Evolutionary conservation across 1,284 basidiomycete genomes (phyloP).

Genomic region (Papiliotrema terrestris): DNA sequence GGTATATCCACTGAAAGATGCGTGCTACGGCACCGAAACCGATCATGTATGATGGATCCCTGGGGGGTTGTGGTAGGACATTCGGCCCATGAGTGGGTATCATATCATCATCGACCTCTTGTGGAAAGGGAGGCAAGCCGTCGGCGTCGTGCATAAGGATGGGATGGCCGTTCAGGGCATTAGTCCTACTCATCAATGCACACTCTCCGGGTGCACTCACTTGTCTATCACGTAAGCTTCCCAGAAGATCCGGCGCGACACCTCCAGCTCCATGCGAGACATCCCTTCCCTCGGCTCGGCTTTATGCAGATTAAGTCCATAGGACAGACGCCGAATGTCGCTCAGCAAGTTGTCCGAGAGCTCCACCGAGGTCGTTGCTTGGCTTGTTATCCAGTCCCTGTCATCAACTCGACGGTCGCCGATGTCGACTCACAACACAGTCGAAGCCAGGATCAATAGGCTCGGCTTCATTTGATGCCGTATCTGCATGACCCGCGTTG

Average conservation of each 20-base stretch:
- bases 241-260: background rate
- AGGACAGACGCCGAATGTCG: background rate
- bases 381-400: background rate
- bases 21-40: background rate
- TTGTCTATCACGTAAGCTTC: constrained; percentile 1
- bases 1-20: constrained; percentile 2
- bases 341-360: background rate
- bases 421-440: background rate
- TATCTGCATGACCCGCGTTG: background rate
- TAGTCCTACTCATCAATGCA: background rate
- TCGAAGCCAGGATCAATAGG: background rate
- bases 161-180: background rate
- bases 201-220: background rate
- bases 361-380: background rate
- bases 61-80: background rate
- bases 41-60: background rate
- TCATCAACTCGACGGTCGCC: background rate
- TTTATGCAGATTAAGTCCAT: background rate
- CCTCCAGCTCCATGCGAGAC: background rate
- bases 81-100: background rate
- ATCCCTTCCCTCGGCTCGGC: background rate
- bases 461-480: constrained; percentile 1
- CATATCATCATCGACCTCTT: background rate
- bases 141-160: background rate
- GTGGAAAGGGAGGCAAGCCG: background rate